Evolutionary conservation across 2,329 filamentous ascomycete genomes (phyloP), one percentile per base, ranked within the genome.

Genomic region (Arthrobotrys iridis): DNA sequence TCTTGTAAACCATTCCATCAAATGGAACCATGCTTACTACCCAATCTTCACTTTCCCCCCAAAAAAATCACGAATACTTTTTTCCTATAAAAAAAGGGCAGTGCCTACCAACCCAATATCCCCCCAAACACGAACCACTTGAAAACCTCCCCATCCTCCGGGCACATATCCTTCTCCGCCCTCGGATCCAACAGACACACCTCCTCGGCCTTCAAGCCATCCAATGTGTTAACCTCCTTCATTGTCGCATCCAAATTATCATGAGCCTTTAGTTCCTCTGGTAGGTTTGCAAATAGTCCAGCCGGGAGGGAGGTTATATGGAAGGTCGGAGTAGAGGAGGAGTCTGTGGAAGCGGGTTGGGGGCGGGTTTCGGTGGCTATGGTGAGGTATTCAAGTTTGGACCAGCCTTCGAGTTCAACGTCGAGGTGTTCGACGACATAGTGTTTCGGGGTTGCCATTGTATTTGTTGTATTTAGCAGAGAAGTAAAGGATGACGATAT

Each of bases 91-190:
- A 46, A 76, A 77, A 68, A 60, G 71, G 46, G 18, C 33, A 67
- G 46, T 55, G 65, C 52, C 65, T 72, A 78, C 84, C 80, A 85
- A 95, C 93, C 95, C 77, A 99, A 84, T 80, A 99, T 99, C 11
- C 95, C 95, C 48, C 95, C 95, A 83, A 99, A 99, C 48, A 99
- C 84, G 81, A 98, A 99, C 7, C 92, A 90, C 80, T 96, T 92
- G 82, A 99, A 99, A 1, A 82, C 84, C 33, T 91, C 88, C 20
- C 89, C 92, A 83, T 99, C 95, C 71, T 91, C 89, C 0, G 95
- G 95, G 52, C 87, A 88, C 79, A 99, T 83, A 80, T 99, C 95
- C 80, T 90, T 88, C 76, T 87, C 86, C 3, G 93, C 95, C 45
- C 91, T 86, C 0, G 95, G 95, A 82, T 99, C 95, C 52, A 99